Conservation (phyloP, 768 basidiomycete species). For the Mycena galopus region DNA sequence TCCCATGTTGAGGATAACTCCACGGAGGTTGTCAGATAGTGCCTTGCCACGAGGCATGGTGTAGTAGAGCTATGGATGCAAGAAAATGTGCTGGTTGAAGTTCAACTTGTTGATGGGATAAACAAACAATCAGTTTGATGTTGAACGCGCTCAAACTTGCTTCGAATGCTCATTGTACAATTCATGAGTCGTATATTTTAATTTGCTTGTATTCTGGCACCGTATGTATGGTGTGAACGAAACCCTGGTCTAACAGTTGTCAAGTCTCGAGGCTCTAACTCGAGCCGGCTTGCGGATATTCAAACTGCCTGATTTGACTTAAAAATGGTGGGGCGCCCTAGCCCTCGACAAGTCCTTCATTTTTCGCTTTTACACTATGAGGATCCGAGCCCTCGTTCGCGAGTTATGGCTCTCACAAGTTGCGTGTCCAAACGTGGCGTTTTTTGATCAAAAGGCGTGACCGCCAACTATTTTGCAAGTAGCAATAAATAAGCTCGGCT, state of each 20-base stretch:
- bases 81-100: constrained; percentile 3
- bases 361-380: neutral
- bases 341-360: neutral
- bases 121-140: neutral
- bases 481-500: too few species aligned
- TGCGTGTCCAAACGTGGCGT: too few species aligned
- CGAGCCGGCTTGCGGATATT: too few species aligned
- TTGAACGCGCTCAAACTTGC: too few species aligned
- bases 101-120: neutral
- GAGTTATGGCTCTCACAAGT: neutral
- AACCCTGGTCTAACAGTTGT: too few species aligned
- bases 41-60: constrained; percentile 4
- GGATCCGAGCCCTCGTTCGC: neutral
- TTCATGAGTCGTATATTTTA: too few species aligned
- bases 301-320: neutral
- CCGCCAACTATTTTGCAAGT: neutral
- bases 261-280: too few species aligned
- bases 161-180: too few species aligned
- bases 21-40: constrained; percentile 10
- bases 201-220: too few species aligned
- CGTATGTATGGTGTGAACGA: too few species aligned
- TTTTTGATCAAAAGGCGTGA: neutral
- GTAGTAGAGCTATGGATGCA: too few species aligned
- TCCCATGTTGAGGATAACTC: constrained; percentile 6
- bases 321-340: neutral